Base-by-base conservation (phyloP, 805 yeast genomes). In the Nakazawaea molendinolei region DNA sequence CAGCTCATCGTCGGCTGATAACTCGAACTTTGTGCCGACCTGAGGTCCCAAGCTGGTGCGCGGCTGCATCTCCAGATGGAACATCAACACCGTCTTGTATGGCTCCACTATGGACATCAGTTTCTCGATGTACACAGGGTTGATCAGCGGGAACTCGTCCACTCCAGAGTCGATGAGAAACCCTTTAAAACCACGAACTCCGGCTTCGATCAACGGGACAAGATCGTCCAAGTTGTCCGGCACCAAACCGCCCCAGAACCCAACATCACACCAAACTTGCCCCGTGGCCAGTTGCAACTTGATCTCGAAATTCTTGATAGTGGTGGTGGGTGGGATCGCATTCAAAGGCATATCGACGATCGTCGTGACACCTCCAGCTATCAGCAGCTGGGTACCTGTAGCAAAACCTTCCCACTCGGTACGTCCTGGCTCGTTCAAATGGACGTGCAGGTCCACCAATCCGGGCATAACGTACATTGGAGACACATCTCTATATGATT, bases 381-480 rank as follows among this genome's bases (percentile, higher is more conserved):
- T 95, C 0, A 97, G 97, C 2, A 95, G 84, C 53, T 80, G 79
- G 0, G 97, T 89, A 0, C 97, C 97, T 0, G 95, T 82, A n/a
- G 79, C 95, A 55, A 90, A 89, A 2, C 97, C 97, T 58, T 89
- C 97, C 97, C 97, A 89, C 44, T 87, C 95, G 1, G 97, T 89
- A 48, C 97, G 66, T n/a, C 97, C 97, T 0, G 97, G 97, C 51
- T 90, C 97, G 56, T 90, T 90, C 47, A 89, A 63, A 52, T 89
- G 97, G 18, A 89, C 97, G 56, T 89, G 97, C 5, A 95, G 73
- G 52, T 89, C 97, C 4, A 89, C 94, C 21, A 89, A 68, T 0
- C 97, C 97, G 0, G 97, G 97, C 65, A 90, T 63, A 9, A 89
- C 69, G 22, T 72, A 73, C 15, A 63, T 55, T 1, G 89, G 86